Evolutionary conservation across 2,329 filamentous ascomycete species (phyloP).

Genomic region (Botrytis pseudocinerea): DNA sequence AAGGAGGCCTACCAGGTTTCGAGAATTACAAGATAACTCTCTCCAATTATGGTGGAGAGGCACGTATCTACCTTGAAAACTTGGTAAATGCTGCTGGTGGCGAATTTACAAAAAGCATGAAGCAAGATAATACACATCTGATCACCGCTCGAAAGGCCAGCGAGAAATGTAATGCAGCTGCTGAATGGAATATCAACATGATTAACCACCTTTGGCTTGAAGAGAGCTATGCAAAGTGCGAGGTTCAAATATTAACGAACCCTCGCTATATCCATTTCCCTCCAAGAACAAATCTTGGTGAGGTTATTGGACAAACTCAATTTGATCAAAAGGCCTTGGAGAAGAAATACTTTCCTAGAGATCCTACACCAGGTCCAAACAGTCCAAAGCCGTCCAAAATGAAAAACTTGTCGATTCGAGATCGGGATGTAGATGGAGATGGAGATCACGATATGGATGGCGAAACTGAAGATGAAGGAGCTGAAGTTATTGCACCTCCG

Average conservation of each 20-base stretch:
- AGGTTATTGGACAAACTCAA: slow-evolving; percentile 86
- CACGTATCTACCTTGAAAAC: slow-evolving; percentile 90
- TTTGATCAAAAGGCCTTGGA: slow-evolving; percentile 65
- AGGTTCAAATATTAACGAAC: slow-evolving; percentile 69
- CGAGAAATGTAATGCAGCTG: slow-evolving; percentile 89
- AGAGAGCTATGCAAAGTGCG: slow-evolving; percentile 91
- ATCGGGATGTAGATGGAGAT: slow-evolving; percentile 44
- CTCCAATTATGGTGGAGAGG: slow-evolving; percentile 95
- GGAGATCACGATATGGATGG: slow-evolving; percentile 38
- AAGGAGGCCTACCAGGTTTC: slow-evolving; percentile 77
- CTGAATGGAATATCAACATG: slow-evolving; percentile 87
- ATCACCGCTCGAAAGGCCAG: slow-evolving; percentile 87
- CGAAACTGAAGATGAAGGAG: slow-evolving; percentile 18
- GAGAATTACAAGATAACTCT: slow-evolving; percentile 76
- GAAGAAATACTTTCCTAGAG: slow-evolving; percentile 61
- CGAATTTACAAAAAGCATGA: slow-evolving; percentile 92
- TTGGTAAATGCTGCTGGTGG: slow-evolving; percentile 81
- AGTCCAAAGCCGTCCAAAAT: slow-evolving; percentile 50
- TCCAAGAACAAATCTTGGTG: slow-evolving; percentile 82
- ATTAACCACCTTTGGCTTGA: slow-evolving; percentile 97
- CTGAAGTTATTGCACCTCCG: slow-evolving; percentile 32
- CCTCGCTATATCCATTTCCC: slow-evolving; percentile 85
- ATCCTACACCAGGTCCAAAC: slow-evolving; percentile 46
- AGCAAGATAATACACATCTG: slow-evolving; percentile 91
- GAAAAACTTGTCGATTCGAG: slow-evolving; percentile 43